Conservation (phyloP, 371 early-diverging fungal species). For the Saksenaea oblongispora region DNA sequence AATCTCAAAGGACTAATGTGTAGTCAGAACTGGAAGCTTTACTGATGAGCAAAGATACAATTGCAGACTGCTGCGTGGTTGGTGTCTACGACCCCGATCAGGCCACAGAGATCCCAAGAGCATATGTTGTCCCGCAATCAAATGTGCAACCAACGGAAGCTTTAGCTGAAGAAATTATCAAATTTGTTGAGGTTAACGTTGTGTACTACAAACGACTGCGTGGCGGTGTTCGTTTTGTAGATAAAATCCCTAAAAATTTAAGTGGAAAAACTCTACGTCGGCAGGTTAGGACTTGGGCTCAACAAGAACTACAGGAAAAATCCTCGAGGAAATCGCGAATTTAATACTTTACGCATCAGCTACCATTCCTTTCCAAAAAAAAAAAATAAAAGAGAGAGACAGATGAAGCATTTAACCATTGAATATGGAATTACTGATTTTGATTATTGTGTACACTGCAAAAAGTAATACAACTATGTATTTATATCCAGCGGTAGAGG, state of each 20-base stretch:
- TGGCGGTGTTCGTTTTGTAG: constrained; percentile 77
- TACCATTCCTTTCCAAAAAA: neutral
- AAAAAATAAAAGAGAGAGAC: no score
- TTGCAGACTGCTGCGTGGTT: constrained; percentile 79
- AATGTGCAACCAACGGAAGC: constrained; percentile 16
- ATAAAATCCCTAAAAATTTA: constrained; percentile 74
- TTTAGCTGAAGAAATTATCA: constrained; percentile 25
- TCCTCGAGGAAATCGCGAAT: constrained; percentile 1
- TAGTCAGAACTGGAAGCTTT: constrained; percentile 74
- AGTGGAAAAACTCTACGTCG: constrained; percentile 83
- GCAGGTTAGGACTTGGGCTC: constrained; percentile 41
- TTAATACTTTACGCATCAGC: neutral
- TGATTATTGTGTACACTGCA: no score
- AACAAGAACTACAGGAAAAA: constrained; percentile 27
- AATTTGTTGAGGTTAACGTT: constrained; percentile 63
- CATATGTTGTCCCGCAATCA: constrained; percentile 67
- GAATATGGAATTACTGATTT: no score
- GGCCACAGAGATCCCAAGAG: constrained; percentile 81
- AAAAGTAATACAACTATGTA: no score
- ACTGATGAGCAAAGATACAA: constrained; percentile 61
- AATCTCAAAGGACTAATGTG: neutral
- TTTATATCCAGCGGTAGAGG: no score
- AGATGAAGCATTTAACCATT: no score
- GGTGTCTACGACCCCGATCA: constrained; percentile 51
- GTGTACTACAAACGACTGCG: constrained; percentile 77